A percentile compares a stretch with the other conserved stretches of the same genome.
These are phyloP conservation scores for Aegle marmelos DNA, from an alignment of 345 rosid genomes.

Conservation along the genomic window DNA sequence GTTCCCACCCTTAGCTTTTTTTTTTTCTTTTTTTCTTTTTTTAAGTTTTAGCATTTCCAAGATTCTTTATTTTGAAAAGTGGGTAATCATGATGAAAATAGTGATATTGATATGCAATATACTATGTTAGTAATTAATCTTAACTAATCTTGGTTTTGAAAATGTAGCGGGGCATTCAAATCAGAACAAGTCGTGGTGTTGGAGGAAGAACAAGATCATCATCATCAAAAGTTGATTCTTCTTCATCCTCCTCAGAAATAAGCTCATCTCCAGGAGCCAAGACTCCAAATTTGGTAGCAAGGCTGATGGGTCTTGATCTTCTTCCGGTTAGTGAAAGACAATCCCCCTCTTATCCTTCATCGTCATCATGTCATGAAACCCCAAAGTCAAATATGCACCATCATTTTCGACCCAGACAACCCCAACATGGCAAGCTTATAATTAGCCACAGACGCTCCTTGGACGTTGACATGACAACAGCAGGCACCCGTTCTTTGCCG, in stretches of 20 bases:
- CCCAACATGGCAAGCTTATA: conserved; percentile 22
- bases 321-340: conserved; percentile 46
- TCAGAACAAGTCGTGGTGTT: conserved; percentile 46
- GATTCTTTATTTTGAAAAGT: conserved; percentile 25
- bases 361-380: conserved; percentile 29
- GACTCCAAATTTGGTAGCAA: conserved; percentile 82
- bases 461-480: conserved; percentile 28
- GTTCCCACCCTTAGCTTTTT: conserved; percentile 5
- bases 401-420: conserved; percentile 22
- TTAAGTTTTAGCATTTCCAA: neutral
- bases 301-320: conserved; percentile 95
- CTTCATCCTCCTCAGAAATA: conserved; percentile 48
- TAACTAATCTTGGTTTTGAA: conserved; percentile 5
- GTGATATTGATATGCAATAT: neutral
- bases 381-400: conserved; percentile 22
- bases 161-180: conserved; percentile 65
- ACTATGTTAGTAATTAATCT: neutral
- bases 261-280: conserved; percentile 67
- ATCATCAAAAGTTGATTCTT: neutral
- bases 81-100: conserved; percentile 27
- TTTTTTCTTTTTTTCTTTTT: neutral
- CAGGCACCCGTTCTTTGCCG: conserved; percentile 66
- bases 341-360: conserved; percentile 43
- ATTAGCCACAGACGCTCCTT: conserved; percentile 26
- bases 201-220: conserved; percentile 25